A percentile compares a stretch with the other conserved stretches of the same genome.
Conservation (phyloP, 208 protist species). For the Naegleria fowleri region DNA sequence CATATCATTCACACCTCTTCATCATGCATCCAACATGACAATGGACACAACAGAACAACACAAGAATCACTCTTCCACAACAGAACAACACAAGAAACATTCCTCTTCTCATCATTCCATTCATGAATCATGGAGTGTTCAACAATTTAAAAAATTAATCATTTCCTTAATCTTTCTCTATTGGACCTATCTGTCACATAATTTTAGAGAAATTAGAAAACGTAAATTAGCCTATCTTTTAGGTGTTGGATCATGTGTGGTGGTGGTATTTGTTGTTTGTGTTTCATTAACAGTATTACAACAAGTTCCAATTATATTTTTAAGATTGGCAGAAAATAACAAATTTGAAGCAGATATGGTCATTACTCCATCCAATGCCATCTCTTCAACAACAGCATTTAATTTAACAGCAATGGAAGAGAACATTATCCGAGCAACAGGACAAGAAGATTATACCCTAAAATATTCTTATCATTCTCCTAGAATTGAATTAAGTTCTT, state of each 20-base stretch:
- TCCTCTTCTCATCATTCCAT: too few relatives aligned
- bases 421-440: not conserved
- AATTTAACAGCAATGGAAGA: not conserved
- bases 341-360: not conserved
- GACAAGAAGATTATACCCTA: not conserved
- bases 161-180: not conserved
- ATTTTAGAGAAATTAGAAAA: not conserved
- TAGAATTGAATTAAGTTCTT: not conserved
- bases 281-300: not conserved
- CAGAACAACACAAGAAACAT: not conserved
- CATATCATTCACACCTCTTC: too few relatives aligned
- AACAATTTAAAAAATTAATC: not conserved
- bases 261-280: not conserved
- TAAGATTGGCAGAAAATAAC: not conserved
- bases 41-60: too few relatives aligned
- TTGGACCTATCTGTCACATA: not conserved
- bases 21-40: too few relatives aligned
- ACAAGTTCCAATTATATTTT: conserved; percentile 11
- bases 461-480: not conserved
- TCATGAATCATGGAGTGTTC: not conserved
- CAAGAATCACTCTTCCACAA: too few relatives aligned
- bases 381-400: not conserved
- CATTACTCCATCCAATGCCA: not conserved
- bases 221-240: not conserved
- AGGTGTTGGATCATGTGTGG: not conserved